Base-by-base conservation (phyloP, 768 basidiomycete species). In the Lentinula sp. region DNA sequence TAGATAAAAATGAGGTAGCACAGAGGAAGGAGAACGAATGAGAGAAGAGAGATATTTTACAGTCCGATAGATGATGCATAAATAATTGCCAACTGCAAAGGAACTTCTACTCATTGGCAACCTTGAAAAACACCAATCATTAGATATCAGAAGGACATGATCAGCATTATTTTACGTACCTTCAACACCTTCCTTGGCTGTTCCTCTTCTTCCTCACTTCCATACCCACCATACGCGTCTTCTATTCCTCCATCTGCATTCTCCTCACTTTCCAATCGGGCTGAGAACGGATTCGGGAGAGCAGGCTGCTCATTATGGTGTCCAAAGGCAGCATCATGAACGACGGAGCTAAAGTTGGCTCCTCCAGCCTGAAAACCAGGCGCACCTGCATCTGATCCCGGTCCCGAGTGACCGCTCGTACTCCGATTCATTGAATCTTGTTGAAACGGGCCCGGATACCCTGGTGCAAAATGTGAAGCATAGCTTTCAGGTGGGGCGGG, bases 221-320 rank as follows among this genome's bases (percentile, higher is more conserved):
- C 55, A 28, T 59, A 59, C 15, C 57, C 57, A 5, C 57, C 57
- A 49, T 59, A 59, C n/a, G 57, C 32, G 35, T 59, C 57, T 49
- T 59, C 57, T 15, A 10, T 45, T 5, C 40, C 48, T 23, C 46
- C 57, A 35, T 39, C 51, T 53, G 43, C 45, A 49, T 32, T 45
- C 31, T 50, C 57, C 16, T 50, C 57, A 42, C 57, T 59, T 16
- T 35, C 43, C 46, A 48, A 34, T 10, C 31, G 34, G 18, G 45
- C 15, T 11, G 45, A 21, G 34, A 59, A 59, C 7, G 57, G 48
- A 49, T 46, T 59, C 16, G 57, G 57, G 4, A 59, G 46, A 48
- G 48, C 10, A 57, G 56, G n/a, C 13, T 32, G 57, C 5, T 46
- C 21, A 11, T 21, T 45, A 2, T 48, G 45, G 3, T 45, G 23